phyloP scores from a whole-genome alignment of 306 rosid genomes.

The Leucaena leucocephala region DNA sequence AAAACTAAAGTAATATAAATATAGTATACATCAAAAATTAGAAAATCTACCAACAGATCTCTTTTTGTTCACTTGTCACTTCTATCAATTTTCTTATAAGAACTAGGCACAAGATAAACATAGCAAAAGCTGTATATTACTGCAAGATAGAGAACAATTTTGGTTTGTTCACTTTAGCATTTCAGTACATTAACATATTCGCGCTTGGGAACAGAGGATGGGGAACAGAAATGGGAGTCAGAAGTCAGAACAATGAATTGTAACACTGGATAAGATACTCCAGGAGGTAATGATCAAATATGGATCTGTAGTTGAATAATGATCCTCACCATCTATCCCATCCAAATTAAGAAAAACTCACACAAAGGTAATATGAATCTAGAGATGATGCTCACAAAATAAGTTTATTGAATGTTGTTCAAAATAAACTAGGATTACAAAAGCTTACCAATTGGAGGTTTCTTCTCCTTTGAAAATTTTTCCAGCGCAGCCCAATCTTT shows the following conservation, averaged over 20 bases:
- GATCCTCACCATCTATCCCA: slow-evolving; percentile 18
- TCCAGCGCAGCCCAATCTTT: slow-evolving; percentile 93
- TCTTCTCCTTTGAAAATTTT: slow-evolving; percentile 90
- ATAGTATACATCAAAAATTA: background rate
- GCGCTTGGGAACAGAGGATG: background rate
- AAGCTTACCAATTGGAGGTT: slow-evolving; percentile 83
- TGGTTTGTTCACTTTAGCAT: background rate
- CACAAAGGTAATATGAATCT: background rate
- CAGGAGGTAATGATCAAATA: slow-evolving; percentile 13
- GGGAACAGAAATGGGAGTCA: background rate
- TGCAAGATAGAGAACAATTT: background rate
- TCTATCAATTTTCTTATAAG: background rate
- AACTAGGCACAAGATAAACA: background rate
- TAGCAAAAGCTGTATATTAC: background rate
- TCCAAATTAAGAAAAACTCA: slow-evolving; percentile 18
- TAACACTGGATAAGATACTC: slow-evolving; percentile 4
- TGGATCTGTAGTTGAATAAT: slow-evolving; percentile 1
- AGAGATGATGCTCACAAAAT: slow-evolving; percentile 6
- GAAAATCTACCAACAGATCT: background rate
- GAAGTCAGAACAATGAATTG: background rate
- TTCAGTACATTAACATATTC: background rate
- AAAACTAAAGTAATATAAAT: background rate
- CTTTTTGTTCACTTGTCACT: background rate
- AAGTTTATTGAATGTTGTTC: background rate
- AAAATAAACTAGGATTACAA: slow-evolving; percentile 10